Conservation (phyloP, 2,329 filamentous ascomycete genomes). For the Pestalotiopsis sp. region DNA sequence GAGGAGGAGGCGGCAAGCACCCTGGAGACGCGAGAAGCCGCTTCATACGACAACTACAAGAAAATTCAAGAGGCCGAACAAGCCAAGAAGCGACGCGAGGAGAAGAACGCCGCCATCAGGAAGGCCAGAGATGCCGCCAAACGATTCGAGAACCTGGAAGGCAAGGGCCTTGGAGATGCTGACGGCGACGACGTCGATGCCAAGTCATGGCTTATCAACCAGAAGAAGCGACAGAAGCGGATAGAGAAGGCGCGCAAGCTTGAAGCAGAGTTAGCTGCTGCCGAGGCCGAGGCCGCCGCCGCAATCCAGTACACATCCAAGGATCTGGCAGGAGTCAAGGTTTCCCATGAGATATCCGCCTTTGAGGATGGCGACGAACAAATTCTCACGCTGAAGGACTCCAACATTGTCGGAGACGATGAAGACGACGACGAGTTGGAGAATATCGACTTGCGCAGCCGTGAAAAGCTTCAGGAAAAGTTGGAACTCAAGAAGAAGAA, state of each 20-base stretch:
- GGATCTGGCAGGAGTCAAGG: slow-evolving; percentile 87
- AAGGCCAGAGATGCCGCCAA: slow-evolving; percentile 84
- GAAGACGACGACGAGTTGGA: slow-evolving; percentile 91
- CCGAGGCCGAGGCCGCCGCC: slow-evolving; percentile 66
- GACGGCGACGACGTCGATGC: slow-evolving; percentile 71
- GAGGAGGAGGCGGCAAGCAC: slow-evolving; percentile 79
- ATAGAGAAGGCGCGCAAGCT: slow-evolving; percentile 74
- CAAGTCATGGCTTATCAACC: slow-evolving; percentile 81
- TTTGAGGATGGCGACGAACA: slow-evolving; percentile 86
- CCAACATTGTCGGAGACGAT: slow-evolving; percentile 75
- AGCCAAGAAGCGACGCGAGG: slow-evolving; percentile 77
- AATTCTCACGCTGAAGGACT: slow-evolving; percentile 91
- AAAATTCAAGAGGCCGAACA: slow-evolving; percentile 69
- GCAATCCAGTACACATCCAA: slow-evolving; percentile 75
- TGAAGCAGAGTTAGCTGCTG: slow-evolving; percentile 78
- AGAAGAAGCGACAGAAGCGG: slow-evolving; percentile 93
- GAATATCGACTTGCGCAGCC: slow-evolving; percentile 71
- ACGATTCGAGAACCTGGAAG: slow-evolving; percentile 74
- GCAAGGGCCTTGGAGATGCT: slow-evolving; percentile 79
- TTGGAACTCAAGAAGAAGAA: slow-evolving; percentile 89
- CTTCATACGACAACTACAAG: slow-evolving; percentile 72
- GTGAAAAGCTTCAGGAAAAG: slow-evolving; percentile 73
- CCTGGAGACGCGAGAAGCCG: slow-evolving; percentile 76
- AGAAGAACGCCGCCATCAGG: slow-evolving; percentile 80
- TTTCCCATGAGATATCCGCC: slow-evolving; percentile 81